Base-by-base conservation (phyloP, 306 rosid species). In the Begonia fuchsioides region DNA sequence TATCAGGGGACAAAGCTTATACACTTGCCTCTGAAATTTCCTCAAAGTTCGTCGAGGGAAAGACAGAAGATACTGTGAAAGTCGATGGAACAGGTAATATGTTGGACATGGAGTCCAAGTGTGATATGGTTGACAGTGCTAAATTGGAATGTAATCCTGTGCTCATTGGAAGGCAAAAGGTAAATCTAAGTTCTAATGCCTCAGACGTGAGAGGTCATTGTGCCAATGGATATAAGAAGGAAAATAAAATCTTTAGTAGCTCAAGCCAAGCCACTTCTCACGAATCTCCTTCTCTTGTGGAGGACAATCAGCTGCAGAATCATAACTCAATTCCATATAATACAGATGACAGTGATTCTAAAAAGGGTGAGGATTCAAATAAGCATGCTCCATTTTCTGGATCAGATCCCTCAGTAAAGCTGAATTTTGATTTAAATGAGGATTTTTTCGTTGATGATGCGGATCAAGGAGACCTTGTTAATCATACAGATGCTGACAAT, bases 401-500 rank as follows among this genome's bases (percentile, higher is more conserved):
- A 44, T 51, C 77, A 8, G 85, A 72, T 69, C 13, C 52, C 10
- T 67, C 64, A 35, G 85, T 68, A 11, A 90, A 63, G 60, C 61
- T 85, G 53, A 90, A 85, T 70, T 92, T 92, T 40, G 98, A 92
- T 73, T 79, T 92, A 61, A 92, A 92, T 13, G 98, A 85, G 58
- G 94, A 94, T 26, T 85, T 73, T 57, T 74, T 84, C 51, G 76
- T 62, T 39, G 98, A 92, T 32, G 98, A 92, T 56, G 81, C 53
- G 12, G 55, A 47, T 66, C 78, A 71, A 32, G 82, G 60, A 43
- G 98, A 92, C 60, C 52, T 58, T 69, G 71, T 26, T 18, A 77
- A 72, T 62, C 61, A 38, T 48, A 78, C 50, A 41, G 80, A 71
- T 54, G 65, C 71, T 11, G 68, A 47, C 43, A 46, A 72, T 51